Conservation (phyloP, 2,329 filamentous ascomycete genomes). For the Fusarium newnesense region DNA sequence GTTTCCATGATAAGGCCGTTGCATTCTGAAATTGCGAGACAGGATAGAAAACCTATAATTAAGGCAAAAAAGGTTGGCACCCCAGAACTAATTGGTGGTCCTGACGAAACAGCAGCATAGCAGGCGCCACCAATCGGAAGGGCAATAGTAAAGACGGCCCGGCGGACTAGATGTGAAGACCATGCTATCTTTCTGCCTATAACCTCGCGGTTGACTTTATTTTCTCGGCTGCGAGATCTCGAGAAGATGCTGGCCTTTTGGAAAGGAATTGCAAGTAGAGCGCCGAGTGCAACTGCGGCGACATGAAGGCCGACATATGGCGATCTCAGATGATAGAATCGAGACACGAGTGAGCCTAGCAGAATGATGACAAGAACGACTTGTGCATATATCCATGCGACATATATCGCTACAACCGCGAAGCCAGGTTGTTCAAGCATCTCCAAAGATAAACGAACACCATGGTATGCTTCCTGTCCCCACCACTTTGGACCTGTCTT, state of each 20-base stretch:
- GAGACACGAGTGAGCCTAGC: constrained; percentile 76
- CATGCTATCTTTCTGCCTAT: constrained; percentile 71
- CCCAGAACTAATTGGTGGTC: constrained; percentile 68
- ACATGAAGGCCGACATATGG: constrained; percentile 74
- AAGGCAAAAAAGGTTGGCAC: constrained; percentile 74
- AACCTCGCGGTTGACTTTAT: constrained; percentile 74
- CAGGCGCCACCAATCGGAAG: constrained; percentile 74
- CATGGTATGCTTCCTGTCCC: constrained; percentile 80
- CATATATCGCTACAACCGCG: constrained; percentile 75
- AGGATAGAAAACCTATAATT: constrained; percentile 75
- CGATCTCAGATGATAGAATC: constrained; percentile 71
- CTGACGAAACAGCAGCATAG: constrained; percentile 74
- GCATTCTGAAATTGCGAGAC: constrained; percentile 79
- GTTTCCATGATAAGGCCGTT: constrained; percentile 83
- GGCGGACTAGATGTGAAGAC: constrained; percentile 78
- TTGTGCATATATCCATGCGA: constrained; percentile 82
- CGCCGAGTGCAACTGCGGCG: constrained; percentile 73
- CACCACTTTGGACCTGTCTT: constrained; percentile 79
- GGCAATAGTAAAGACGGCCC: constrained; percentile 72
- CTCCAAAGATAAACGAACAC: constrained; percentile 70
- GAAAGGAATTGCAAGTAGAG: constrained; percentile 75
- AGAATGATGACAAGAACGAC: constrained; percentile 78
- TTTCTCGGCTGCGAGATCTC: constrained; percentile 67
- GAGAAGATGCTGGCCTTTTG: constrained; percentile 78
- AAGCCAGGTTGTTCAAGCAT: constrained; percentile 83